Evolutionary conservation across 2,329 filamentous ascomycete species (phyloP).

Genomic region (Capronia epimyces): DNA sequence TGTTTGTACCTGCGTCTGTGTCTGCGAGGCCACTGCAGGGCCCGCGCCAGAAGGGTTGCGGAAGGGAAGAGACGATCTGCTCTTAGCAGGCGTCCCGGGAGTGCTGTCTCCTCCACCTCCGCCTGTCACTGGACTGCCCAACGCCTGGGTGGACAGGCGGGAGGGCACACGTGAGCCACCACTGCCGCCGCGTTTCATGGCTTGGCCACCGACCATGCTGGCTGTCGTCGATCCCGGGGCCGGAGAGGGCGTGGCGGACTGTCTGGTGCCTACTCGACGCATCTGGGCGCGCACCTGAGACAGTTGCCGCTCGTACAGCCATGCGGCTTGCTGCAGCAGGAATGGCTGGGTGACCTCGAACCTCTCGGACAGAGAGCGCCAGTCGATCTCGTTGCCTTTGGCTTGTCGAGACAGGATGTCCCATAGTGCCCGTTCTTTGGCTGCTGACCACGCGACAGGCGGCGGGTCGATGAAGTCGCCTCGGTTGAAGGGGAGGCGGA

Average conservation of each 20-base stretch:
- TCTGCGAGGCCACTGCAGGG: constrained; percentile 6
- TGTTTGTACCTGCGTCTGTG: too few relatives aligned
- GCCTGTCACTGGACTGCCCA: constrained; percentile 18
- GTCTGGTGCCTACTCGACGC: constrained; percentile 53
- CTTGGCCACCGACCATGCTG: constrained; percentile 38
- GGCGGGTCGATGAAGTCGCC: constrained; percentile 87
- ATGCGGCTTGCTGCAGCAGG: constrained; percentile 85
- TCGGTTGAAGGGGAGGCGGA: constrained; percentile 82
- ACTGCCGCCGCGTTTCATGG: constrained; percentile 33
- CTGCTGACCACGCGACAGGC: constrained; percentile 78
- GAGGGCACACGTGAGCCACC: constrained; percentile 37
- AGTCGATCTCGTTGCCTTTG: constrained; percentile 77
- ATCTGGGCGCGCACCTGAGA: constrained; percentile 88
- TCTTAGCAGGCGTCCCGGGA: constrained; percentile 27
- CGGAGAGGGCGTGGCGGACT: constrained; percentile 41
- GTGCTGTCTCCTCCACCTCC: constrained; percentile 18
- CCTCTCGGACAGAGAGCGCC: constrained; percentile 59
- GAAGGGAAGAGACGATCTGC: constrained; percentile 23
- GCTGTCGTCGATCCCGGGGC: constrained; percentile 40
- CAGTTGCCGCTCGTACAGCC: constrained; percentile 85
- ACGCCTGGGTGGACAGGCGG: constrained; percentile 32
- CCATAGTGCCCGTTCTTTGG: constrained; percentile 86
- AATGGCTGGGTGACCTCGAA: constrained; percentile 86
- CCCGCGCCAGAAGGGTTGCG: constrained; percentile 11
- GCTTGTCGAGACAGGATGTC: constrained; percentile 71